phyloP scores from a whole-genome alignment of 768 basidiomycete genomes.

The Lactarius deliciosus region DNA sequence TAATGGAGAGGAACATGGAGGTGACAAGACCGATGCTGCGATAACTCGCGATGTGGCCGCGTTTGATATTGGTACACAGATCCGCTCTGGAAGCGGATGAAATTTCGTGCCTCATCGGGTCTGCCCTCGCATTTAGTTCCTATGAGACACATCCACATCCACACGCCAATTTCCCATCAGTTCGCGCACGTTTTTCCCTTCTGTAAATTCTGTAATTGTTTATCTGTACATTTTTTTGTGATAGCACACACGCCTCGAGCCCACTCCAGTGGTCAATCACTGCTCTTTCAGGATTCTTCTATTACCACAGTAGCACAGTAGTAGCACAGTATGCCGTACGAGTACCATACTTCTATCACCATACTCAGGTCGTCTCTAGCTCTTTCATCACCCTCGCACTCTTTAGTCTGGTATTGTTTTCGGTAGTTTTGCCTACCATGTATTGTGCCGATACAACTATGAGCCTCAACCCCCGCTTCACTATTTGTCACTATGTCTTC shows the following conservation, averaged over 20 bases:
- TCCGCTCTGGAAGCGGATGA: conserved; percentile 28
- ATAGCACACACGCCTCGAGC: conserved; percentile 1
- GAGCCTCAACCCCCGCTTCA: background rate
- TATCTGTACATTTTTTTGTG: conserved; percentile 19
- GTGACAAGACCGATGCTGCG: conserved; percentile 19
- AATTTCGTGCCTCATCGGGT: conserved; percentile 1
- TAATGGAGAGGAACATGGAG: conserved; percentile 24
- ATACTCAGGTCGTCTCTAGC: conserved; percentile 8
- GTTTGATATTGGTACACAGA: conserved; percentile 23
- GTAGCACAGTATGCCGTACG: conserved; percentile 11
- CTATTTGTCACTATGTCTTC: background rate
- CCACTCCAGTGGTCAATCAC: conserved; percentile 15
- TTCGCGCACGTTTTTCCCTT: conserved; percentile 1
- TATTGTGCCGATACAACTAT: conserved; percentile 19
- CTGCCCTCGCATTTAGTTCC: conserved; percentile 7
- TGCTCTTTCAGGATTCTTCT: conserved; percentile 16
- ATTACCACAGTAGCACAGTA: conserved; percentile 21
- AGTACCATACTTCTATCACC: conserved; percentile 4
- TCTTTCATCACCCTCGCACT: conserved; percentile 1
- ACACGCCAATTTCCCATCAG: conserved; percentile 14
- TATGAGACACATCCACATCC: conserved; percentile 7
- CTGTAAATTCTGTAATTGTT: conserved; percentile 22
- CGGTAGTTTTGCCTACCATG: conserved; percentile 3
- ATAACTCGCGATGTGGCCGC: conserved; percentile 23
- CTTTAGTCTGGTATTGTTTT: conserved; percentile 3